These are phyloP conservation scores for Corylus americana DNA, from an alignment of 306 rosid species.

Conservation along the genomic window DNA sequence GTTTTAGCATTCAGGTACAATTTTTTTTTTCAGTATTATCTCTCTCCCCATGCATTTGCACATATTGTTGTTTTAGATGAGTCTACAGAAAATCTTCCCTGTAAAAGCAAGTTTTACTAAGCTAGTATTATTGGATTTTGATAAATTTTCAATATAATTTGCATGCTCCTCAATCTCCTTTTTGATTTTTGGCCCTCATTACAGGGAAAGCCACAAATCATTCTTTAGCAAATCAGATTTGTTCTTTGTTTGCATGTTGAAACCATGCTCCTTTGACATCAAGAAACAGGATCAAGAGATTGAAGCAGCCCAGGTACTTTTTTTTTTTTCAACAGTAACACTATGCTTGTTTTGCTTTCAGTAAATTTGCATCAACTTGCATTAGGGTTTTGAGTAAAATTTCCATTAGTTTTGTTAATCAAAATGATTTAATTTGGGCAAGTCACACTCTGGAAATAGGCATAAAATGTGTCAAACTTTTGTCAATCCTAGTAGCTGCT, in stretches of 20 bases:
- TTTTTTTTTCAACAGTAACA: background rate
- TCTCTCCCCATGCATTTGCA: background rate
- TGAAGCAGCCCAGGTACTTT: constrained; percentile 70
- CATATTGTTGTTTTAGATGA: background rate
- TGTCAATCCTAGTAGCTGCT: constrained; percentile 5
- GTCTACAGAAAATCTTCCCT: background rate
- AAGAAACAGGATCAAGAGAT: constrained; percentile 64
- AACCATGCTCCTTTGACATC: constrained; percentile 60
- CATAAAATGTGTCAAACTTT: background rate
- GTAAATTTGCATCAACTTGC: background rate
- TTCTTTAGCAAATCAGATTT: constrained; percentile 74
- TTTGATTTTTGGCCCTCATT: background rate
- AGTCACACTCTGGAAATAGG: background rate
- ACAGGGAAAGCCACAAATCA: constrained; percentile 73
- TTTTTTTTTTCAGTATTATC: background rate
- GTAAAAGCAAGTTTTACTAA: background rate
- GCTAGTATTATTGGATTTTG: background rate
- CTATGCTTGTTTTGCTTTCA: background rate
- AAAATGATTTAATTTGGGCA: background rate
- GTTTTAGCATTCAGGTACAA: constrained; percentile 72
- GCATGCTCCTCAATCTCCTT: constrained; percentile 3
- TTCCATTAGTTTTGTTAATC: background rate
- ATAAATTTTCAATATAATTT: constrained; percentile 3
- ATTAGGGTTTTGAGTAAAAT: background rate
- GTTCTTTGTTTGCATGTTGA: constrained; percentile 71